Evolutionary conservation across 2,329 filamentous ascomycete genomes (phyloP).

Genomic region (Diaporthe eres): DNA sequence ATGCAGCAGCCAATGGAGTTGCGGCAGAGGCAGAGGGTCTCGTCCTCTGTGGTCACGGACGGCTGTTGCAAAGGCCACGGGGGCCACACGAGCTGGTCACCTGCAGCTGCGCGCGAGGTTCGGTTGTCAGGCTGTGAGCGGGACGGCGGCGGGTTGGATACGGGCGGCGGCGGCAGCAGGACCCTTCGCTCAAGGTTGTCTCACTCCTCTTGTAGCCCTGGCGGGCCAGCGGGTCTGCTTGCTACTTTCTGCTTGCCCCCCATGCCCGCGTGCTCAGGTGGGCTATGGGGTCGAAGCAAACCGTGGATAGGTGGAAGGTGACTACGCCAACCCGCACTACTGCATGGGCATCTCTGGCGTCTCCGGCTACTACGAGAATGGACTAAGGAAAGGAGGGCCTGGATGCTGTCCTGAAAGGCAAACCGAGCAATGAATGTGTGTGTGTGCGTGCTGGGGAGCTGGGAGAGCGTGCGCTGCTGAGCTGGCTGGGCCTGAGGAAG

Average conservation of each 20-base stretch:
- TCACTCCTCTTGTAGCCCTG: neutral
- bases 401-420: neutral
- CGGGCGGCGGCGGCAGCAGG: neutral
- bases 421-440: neutral
- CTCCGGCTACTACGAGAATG: conserved; percentile 14
- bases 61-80: conserved; percentile 25
- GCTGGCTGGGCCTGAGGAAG: neutral
- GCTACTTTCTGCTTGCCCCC: neutral
- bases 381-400: conserved; percentile 2
- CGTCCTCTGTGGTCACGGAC: conserved; percentile 36
- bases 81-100: conserved; percentile 34
- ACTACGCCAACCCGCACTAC: conserved; percentile 15
- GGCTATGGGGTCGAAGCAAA: neutral
- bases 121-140: neutral
- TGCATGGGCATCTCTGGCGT: conserved; percentile 11
- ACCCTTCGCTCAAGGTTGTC: neutral
- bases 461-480: neutral
- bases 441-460: neutral
- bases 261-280: conserved; percentile 20
- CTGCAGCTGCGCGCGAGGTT: conserved; percentile 33
- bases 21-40: neutral
- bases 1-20: neutral
- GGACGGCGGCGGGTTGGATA: neutral
- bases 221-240: neutral
- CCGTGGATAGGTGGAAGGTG: conserved; percentile 16